These are phyloP conservation scores for Priceomyces castillae DNA, from an alignment of 805 yeast genomes.

Conservation along the genomic window DNA sequence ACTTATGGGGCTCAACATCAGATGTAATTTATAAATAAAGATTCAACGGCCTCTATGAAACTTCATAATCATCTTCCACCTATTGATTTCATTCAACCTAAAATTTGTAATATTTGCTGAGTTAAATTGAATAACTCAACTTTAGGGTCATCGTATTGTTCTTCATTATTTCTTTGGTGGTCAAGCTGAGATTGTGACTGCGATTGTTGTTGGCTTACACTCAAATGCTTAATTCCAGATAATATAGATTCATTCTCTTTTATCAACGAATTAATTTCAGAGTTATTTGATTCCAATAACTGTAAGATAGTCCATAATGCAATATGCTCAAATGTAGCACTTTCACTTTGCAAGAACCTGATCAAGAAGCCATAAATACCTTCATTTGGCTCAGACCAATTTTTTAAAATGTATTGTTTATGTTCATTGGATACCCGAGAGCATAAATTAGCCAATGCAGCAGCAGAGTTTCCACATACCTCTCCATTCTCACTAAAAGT, in stretches of 20 bases:
- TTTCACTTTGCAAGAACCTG: conserved; percentile 75
- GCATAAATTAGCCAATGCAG: conserved; percentile 93
- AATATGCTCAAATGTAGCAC: conserved; percentile 95
- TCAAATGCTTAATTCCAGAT: conserved; percentile 50
- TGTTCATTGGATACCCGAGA: conserved; percentile 81
- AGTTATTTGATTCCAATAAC: conserved; percentile 81
- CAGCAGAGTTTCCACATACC: conserved; percentile 97
- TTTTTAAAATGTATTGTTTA: conserved; percentile 63
- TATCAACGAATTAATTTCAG: conserved; percentile 53
- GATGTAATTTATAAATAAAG: neutral
- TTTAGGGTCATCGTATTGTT: conserved; percentile 58
- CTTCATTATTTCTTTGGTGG: conserved; percentile 25
- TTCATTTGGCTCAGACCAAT: conserved; percentile 77
- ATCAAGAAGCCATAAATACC: conserved; percentile 84
- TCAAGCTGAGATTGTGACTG: conserved; percentile 21
- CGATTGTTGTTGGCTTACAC: conserved; percentile 37
- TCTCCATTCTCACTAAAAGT: conserved; percentile 86
- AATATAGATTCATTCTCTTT: conserved; percentile 54
- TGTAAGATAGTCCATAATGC: conserved; percentile 97
- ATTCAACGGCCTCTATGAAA: neutral
- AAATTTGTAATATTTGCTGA: conserved; percentile 60
- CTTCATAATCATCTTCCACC: neutral
- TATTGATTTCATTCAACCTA: conserved; percentile 24
- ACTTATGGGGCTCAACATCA: neutral
- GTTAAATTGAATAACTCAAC: conserved; percentile 63